Conservation (phyloP, 805 yeast species). For the Cyberlindnera japonica region DNA sequence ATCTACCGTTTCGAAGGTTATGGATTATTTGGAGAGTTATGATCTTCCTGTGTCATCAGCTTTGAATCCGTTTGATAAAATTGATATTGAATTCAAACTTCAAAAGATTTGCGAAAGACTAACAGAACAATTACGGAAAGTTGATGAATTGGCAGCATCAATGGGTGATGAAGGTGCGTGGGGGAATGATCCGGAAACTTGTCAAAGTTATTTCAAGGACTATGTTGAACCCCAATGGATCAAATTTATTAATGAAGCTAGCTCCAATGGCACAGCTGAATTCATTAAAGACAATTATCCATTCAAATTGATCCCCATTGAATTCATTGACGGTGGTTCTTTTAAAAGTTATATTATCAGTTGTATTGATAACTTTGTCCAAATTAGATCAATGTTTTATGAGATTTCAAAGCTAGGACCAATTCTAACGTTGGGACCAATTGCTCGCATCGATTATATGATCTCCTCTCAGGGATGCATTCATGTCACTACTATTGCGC, state of each 20-base stretch:
- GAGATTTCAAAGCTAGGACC: conserved; percentile 28
- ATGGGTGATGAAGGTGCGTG: conserved; percentile 33
- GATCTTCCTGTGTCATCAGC: not conserved
- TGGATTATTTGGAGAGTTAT: not conserved
- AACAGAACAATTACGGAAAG: conserved; percentile 10
- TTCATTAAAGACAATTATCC: conserved; percentile 13
- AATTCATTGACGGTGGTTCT: not conserved
- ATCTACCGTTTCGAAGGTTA: not conserved
- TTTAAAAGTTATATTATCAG: not conserved
- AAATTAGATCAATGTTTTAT: conserved; percentile 24
- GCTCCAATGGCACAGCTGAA: not conserved
- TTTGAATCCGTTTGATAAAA: conserved; percentile 10
- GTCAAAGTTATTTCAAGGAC: conserved; percentile 30
- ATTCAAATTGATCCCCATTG: conserved; percentile 6
- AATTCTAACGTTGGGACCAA: conserved; percentile 17
- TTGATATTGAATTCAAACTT: not conserved
- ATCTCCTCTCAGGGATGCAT: conserved; percentile 28
- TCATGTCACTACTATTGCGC: conserved; percentile 27
- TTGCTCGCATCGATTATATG: conserved; percentile 23
- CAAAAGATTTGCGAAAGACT: conserved; percentile 13
- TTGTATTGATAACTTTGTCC: conserved; percentile 9
- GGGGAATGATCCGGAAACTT: conserved; percentile 37
- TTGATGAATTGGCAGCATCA: conserved; percentile 29
- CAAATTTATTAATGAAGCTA: conserved; percentile 1
- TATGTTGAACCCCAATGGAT: conserved; percentile 22